phyloP scores from a whole-genome alignment of 139 green algal species.

The Yamagishiella unicocca region DNA sequence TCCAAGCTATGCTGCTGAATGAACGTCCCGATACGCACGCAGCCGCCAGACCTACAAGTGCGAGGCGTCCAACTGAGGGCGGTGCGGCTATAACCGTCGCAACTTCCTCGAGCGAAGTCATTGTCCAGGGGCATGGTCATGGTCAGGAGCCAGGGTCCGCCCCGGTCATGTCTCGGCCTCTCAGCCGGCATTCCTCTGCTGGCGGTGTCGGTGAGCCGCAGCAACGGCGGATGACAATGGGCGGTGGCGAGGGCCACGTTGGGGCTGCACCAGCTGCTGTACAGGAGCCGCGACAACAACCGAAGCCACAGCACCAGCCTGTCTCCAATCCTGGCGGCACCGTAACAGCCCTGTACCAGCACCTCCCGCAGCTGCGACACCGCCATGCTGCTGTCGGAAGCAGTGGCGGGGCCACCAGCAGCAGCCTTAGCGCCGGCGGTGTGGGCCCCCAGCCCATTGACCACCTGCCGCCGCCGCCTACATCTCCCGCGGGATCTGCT shows the following conservation, averaged over 20 bases:
- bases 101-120: background rate
- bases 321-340: too few species aligned
- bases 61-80: background rate
- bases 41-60: background rate
- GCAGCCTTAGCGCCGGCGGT: background rate
- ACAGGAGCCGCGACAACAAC: too few species aligned
- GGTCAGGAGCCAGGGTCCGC: too few species aligned
- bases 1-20: background rate
- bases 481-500: too few species aligned
- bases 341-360: background rate
- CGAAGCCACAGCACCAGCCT: background rate
- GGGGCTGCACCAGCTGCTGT: too few species aligned
- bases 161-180: background rate
- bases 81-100: background rate
- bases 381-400: background rate
- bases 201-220: background rate
- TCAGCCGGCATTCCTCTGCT: background rate
- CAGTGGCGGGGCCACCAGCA: background rate
- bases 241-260: background rate
- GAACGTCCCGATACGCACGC: background rate
- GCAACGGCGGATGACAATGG: constrained; percentile 33
- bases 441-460: background rate
- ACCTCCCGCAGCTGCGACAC: background rate
- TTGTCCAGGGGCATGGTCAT: too few species aligned
- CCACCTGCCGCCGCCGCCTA: background rate